Base-by-base conservation (phyloP, 2,329 filamentous ascomycete genomes). In the Fusarium chuoi region DNA sequence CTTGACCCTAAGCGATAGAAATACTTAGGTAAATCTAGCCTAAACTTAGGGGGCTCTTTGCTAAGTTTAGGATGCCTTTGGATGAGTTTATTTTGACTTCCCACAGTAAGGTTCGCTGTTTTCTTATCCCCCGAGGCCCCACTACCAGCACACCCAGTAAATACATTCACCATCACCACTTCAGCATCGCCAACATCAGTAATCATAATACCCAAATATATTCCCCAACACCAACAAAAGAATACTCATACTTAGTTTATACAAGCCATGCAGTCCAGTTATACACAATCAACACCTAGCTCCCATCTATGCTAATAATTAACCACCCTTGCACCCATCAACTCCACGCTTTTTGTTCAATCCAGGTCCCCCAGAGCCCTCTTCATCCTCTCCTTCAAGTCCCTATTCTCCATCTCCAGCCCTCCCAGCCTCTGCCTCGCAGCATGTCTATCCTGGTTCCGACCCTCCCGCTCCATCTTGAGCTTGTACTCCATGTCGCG, bases 401-500 rank as follows among this genome's bases (percentile, higher is more conserved):
- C 90, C 74, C 92, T 89, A 79, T 94, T 94, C 84, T 95, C 92
- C 61, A 88, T 85, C 79, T 91, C 89, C n/a, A 92, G 88, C 70
- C 95, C 93, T 66, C 94, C 92, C 1, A 98, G 84, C 59, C 96
- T 87, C 84, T 95, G 93, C 62, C 94, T 86, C 35, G 96, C 96
- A 30, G 94, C 95, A 54, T 89, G 92, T 7, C 96, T 90, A 83
- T 99, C 96, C 65, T 97, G 86, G 60, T 97, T 86, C 49, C 96
- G 86, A 3, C 92, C 95, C 82, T 98, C 96, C 20, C 96, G 87
- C 84, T 99, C 96, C 51, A 93, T 91, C 82, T 98, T 97, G 24
- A 99, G 86, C 76, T 97, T 90, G 74, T 92, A 89, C 85, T 99
- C 96, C 75, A 98, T 85, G 80, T 98, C 95, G 65, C 94, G 91